These are phyloP conservation scores for Camelina laxa DNA, from an alignment of 345 rosid genomes.

Conservation along the genomic window DNA sequence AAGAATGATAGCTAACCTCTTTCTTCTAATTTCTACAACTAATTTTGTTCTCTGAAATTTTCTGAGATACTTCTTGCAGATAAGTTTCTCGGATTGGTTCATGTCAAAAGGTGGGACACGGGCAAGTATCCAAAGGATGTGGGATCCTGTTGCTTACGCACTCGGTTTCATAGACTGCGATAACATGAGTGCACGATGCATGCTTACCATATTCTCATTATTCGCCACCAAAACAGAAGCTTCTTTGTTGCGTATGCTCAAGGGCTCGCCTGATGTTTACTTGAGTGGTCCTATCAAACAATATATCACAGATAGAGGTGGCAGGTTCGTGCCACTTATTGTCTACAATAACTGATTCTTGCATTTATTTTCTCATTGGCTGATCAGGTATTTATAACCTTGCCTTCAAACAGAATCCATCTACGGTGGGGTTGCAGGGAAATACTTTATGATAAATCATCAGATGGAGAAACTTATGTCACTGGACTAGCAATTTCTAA, in stretches of 20 bases:
- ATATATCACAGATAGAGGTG: slow-evolving; percentile 85
- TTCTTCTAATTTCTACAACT: slow-evolving; percentile 2
- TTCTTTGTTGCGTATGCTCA: slow-evolving; percentile 95
- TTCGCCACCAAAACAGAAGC: slow-evolving; percentile 99
- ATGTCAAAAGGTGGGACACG: slow-evolving; percentile 95
- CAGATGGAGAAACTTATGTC: slow-evolving; percentile 69
- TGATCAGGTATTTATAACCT: background rate
- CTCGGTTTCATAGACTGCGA: slow-evolving; percentile 99
- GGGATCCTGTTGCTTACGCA: slow-evolving; percentile 99
- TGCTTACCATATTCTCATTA: slow-evolving; percentile 97
- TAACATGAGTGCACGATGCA: slow-evolving; percentile 98
- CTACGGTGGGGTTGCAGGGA: slow-evolving; percentile 98
- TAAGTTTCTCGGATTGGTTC: slow-evolving; percentile 99
- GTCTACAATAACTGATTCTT: background rate
- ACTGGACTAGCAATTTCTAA: slow-evolving; percentile 87
- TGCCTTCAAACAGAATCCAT: slow-evolving; percentile 76
- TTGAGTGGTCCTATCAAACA: slow-evolving; percentile 93
- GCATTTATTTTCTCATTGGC: background rate
- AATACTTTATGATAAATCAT: slow-evolving; percentile 68
- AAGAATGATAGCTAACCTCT: slow-evolving; percentile 34
- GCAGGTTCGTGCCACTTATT: slow-evolving; percentile 55
- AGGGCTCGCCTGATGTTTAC: slow-evolving; percentile 95
- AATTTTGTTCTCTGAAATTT: slow-evolving; percentile 5
- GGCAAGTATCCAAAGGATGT: slow-evolving; percentile 88
- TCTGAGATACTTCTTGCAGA: slow-evolving; percentile 51